These are phyloP conservation scores for Pseudozyma sp. DNA, from an alignment of 1,284 basidiomycete species.

Conservation along the genomic window DNA sequence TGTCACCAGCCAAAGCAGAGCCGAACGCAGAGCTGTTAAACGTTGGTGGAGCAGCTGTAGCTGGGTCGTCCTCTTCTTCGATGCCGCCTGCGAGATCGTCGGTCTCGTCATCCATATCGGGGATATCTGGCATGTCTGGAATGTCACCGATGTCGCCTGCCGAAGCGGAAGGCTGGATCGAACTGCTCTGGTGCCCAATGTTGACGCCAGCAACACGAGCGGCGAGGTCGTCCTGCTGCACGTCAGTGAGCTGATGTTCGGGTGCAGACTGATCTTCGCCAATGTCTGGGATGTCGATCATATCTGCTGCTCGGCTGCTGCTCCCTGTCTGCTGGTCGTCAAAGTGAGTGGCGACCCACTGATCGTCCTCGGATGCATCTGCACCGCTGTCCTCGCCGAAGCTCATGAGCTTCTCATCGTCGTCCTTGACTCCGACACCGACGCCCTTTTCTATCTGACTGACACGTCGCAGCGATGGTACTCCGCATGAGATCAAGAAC, in stretches of 20 bases:
- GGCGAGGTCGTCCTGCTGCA: constrained; percentile 61
- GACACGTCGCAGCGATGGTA: constrained; percentile 64
- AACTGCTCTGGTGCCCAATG: constrained; percentile 8
- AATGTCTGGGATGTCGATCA: constrained; percentile 62
- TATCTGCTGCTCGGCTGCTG: constrained; percentile 38
- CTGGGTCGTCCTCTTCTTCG: constrained; percentile 60
- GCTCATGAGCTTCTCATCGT: constrained; percentile 53
- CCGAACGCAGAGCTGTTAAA: constrained; percentile 7
- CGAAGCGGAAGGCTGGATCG: constrained; percentile 11
- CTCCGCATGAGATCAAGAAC: constrained; percentile 78
- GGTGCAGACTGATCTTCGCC: constrained; percentile 53
- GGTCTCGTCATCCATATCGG: constrained; percentile 62
- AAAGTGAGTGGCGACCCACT: constrained; percentile 58
- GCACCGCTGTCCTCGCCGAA: constrained; percentile 36
- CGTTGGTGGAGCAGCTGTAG: constrained; percentile 57
- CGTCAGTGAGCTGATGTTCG: constrained; percentile 51
- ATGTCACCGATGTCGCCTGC: constrained; percentile 39
- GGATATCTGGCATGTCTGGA: constrained; percentile 59
- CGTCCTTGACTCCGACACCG: constrained; percentile 34
- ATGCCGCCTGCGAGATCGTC: constrained; percentile 57
- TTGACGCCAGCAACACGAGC: constrained; percentile 49
- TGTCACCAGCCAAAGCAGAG: constrained; percentile 72
- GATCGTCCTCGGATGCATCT: constrained; percentile 46
- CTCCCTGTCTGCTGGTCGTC: constrained; percentile 23
- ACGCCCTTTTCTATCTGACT: constrained; percentile 56